Evolutionary conservation across 202 grass and related monocot genomes (phyloP).

Genomic region (Panicum virgatum): DNA sequence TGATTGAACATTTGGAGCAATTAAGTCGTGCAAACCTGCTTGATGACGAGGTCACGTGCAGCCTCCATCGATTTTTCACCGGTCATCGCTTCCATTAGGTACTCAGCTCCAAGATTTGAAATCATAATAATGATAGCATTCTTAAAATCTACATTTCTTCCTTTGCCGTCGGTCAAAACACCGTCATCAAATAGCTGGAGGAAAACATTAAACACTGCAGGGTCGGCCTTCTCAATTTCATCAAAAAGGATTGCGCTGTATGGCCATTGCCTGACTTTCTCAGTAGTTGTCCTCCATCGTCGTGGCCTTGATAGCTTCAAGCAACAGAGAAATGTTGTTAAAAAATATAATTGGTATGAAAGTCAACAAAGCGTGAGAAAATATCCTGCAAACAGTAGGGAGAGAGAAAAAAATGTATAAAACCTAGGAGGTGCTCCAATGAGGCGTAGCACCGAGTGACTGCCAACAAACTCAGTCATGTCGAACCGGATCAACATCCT

Average conservation of each 20-base stretch:
- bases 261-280: constrained; percentile 23
- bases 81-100: constrained; percentile 28
- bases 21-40: constrained; percentile 9
- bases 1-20: neutral
- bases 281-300: constrained; percentile 49
- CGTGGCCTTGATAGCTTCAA: constrained; percentile 44
- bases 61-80: constrained; percentile 32
- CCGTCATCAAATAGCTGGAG: constrained; percentile 61
- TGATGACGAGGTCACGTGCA: constrained; percentile 36
- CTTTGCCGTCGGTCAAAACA: constrained; percentile 43
- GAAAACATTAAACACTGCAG: constrained; percentile 44
- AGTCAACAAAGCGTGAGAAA: neutral
- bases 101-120: constrained; percentile 53
- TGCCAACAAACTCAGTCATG: constrained; percentile 55
- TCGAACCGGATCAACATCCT: constrained; percentile 53
- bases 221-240: constrained; percentile 49
- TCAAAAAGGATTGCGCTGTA: constrained; percentile 48
- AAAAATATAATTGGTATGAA: neutral
- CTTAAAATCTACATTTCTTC: constrained; percentile 47
- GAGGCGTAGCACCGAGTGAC: constrained; percentile 41
- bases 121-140: constrained; percentile 58
- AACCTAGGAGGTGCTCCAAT: constrained; percentile 56
- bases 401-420: neutral
- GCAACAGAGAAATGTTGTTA: neutral
- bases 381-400: neutral